Conservation (phyloP, 73 alveolate genomes). For the Symbiodinium pilosum region DNA sequence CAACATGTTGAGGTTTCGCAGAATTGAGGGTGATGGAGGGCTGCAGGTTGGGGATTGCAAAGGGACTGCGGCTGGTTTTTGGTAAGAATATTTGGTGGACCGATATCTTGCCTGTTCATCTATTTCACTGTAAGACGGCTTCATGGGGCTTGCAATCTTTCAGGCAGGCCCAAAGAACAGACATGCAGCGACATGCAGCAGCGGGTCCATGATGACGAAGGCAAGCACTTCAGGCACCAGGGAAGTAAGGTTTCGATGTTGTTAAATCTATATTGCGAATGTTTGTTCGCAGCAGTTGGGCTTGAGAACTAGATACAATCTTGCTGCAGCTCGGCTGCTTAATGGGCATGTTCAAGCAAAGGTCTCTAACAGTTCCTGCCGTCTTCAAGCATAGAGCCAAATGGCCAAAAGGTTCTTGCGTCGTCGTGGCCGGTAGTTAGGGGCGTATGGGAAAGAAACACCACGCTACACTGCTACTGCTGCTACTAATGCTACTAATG, state of each 20-base stretch:
- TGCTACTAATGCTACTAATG: not conserved
- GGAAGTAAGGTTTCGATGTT: not conserved
- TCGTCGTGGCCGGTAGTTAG: not conserved
- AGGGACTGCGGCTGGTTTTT: too few relatives aligned
- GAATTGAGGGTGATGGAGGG: too few relatives aligned
- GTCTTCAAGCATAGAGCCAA: too few relatives aligned
- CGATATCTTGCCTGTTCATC: too few relatives aligned
- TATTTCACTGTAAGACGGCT: too few relatives aligned
- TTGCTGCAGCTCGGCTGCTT: not conserved
- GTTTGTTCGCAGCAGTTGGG: not conserved
- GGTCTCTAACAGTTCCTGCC: not conserved
- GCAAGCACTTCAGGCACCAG: slow-evolving; percentile 16
- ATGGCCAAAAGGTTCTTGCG: too few relatives aligned
- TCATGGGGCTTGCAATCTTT: too few relatives aligned
- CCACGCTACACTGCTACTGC: not conserved
- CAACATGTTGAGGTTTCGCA: too few relatives aligned
- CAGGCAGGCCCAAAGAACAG: too few relatives aligned
- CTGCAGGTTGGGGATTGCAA: too few relatives aligned
- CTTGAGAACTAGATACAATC: not conserved
- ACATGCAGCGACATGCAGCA: not conserved
- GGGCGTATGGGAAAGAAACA: not conserved
- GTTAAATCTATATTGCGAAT: not conserved
- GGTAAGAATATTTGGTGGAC: too few relatives aligned
- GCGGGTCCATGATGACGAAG: slow-evolving; percentile 11
- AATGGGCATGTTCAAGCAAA: too few relatives aligned